Percentiles rank a stretch among this genome's conserved stretches.
Conservation (phyloP, 2,329 filamentous ascomycete genomes). For the Fonsecaea monophora region DNA sequence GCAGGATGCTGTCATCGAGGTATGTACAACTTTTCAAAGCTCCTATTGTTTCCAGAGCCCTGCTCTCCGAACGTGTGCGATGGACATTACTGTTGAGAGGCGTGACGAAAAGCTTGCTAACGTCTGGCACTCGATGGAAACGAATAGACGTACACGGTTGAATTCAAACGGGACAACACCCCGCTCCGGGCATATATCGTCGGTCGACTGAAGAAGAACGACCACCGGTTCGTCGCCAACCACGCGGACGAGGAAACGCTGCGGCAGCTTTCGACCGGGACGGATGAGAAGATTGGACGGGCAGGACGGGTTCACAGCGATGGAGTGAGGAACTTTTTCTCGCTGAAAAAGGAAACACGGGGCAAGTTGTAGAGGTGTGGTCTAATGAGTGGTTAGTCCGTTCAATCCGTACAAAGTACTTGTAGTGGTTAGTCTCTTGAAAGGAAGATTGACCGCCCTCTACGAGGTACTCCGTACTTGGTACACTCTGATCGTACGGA, state of each 20-base stretch:
- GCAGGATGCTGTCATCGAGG: slow-evolving; percentile 60
- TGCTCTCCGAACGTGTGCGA: background rate
- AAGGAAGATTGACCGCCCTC: no score
- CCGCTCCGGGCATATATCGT: slow-evolving; percentile 60
- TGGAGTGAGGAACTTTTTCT: slow-evolving; percentile 51
- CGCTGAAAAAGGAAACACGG: slow-evolving; percentile 34
- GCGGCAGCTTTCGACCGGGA: slow-evolving; percentile 51
- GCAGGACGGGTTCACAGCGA: slow-evolving; percentile 53
- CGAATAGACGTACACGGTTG: slow-evolving; percentile 65
- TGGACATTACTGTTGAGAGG: no score
- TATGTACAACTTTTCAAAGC: slow-evolving; percentile 41
- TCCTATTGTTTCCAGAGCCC: background rate
- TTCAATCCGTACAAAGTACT: background rate
- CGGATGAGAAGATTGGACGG: slow-evolving; percentile 58
- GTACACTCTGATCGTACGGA: no score
- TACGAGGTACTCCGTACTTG: background rate
- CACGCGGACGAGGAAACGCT: slow-evolving; percentile 60
- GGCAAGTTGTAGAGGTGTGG: slow-evolving; percentile 30
- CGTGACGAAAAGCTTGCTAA: no score
- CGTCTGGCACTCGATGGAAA: background rate
- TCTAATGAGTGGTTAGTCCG: background rate
- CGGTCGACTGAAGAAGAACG: slow-evolving; percentile 56
- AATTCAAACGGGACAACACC: slow-evolving; percentile 60
- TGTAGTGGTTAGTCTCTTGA: background rate
- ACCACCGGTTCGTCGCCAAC: slow-evolving; percentile 64